phyloP scores from a whole-genome alignment of 1,139 yeast genomes.

The Saccharomyces pastorianus region DNA sequence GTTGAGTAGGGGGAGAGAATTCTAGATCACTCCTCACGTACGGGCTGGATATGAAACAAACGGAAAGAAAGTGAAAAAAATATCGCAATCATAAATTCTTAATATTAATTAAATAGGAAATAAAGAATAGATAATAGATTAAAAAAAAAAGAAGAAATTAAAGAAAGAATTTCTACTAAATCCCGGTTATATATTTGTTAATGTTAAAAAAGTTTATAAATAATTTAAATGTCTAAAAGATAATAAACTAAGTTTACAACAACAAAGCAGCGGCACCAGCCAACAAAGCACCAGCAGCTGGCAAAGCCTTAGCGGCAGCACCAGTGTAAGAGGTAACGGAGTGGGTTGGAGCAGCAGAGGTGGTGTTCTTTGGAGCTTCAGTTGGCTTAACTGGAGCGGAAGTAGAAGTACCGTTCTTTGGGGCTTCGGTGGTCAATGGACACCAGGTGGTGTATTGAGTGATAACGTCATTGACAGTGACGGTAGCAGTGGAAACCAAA shows the following conservation, averaged over 20 bases:
- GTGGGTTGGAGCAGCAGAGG: conserved; percentile 4
- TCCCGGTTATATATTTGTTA: not conserved
- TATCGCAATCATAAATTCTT: no score
- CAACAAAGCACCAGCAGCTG: conserved; percentile 30
- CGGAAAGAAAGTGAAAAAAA: no score
- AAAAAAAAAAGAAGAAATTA: not conserved
- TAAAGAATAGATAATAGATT: not conserved
- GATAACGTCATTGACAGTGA: no score
- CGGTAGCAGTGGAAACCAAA: no score
- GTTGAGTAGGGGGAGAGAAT: no score
- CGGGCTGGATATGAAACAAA: no score
- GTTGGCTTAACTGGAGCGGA: conserved; percentile 6
- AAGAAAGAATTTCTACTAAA: not conserved
- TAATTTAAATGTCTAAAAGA: not conserved
- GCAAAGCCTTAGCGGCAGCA: conserved; percentile 29
- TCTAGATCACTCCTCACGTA: no score
- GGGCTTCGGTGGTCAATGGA: conserved; percentile 3
- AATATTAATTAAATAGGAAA: not conserved
- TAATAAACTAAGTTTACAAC: conserved; percentile 18
- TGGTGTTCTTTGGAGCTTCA: conserved; percentile 1
- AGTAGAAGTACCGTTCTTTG: conserved; percentile 5
- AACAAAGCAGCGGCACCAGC: conserved; percentile 31
- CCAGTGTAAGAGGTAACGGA: conserved; percentile 18
- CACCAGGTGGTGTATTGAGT: no score
- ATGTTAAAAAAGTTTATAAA: not conserved